Conservation (phyloP, 805 yeast genomes). For the Maudiozyma bulderi region DNA sequence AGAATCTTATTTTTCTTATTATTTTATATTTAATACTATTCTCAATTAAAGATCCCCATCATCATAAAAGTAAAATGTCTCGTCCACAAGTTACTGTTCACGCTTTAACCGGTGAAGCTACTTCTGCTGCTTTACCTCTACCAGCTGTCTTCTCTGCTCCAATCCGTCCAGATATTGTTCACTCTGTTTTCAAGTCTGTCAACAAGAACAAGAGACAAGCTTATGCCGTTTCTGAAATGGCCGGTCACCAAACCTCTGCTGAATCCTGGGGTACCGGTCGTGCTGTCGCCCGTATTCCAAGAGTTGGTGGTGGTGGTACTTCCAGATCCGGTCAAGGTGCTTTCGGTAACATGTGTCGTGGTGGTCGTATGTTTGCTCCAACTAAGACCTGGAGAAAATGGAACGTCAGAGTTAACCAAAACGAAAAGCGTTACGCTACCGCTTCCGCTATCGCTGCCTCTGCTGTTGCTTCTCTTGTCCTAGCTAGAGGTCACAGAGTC, state of each 20-base stretch:
- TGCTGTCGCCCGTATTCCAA: slow-evolving; percentile 99
- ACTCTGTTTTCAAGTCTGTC: slow-evolving; percentile 95
- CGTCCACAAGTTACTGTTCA: slow-evolving; percentile 97
- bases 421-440: slow-evolving; percentile 99
- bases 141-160: slow-evolving; percentile 99
- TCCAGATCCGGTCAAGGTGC: slow-evolving; percentile 99
- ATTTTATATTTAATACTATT: neutral
- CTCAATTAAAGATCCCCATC: slow-evolving; percentile 1
- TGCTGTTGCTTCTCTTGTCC: slow-evolving; percentile 93
- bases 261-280: slow-evolving; percentile 99
- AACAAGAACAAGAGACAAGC: slow-evolving; percentile 99
- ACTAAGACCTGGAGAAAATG: slow-evolving; percentile 99
- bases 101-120: slow-evolving; percentile 78
- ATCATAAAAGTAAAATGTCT: slow-evolving; percentile 30
- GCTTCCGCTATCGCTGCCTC: slow-evolving; percentile 99
- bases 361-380: slow-evolving; percentile 99
- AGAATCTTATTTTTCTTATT: neutral
- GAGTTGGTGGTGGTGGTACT: slow-evolving; percentile 99
- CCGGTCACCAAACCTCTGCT: slow-evolving; percentile 99
- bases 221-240: slow-evolving; percentile 97
- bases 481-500: slow-evolving; percentile 99
- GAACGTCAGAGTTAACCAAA: slow-evolving; percentile 99
- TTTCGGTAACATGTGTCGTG: slow-evolving; percentile 99
- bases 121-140: slow-evolving; percentile 76
- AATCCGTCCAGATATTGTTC: slow-evolving; percentile 98